Evolutionary conservation across 2,329 filamentous ascomycete species (phyloP).

Genomic region (Neofusicoccum ribis): DNA sequence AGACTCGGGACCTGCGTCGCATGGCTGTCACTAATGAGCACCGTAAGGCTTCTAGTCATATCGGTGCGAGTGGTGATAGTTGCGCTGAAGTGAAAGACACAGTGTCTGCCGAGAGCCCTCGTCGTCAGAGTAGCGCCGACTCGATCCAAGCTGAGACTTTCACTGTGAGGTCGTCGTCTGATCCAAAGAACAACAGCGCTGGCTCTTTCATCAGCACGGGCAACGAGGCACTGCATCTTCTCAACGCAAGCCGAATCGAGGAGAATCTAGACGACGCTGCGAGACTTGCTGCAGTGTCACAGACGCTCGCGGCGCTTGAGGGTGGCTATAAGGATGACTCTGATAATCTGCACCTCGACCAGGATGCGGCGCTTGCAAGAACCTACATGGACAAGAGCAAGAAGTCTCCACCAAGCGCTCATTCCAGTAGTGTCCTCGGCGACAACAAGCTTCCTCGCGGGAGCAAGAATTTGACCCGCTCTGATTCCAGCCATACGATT

Average conservation of each 20-base stretch:
- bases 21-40: slow-evolving; percentile 12
- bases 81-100: not conserved
- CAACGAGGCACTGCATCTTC: not conserved
- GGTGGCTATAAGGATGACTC: not conserved
- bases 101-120: not conserved
- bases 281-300: not conserved
- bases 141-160: slow-evolving; percentile 7
- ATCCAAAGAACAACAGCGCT: not conserved
- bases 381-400: not conserved
- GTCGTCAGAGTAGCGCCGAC: not conserved
- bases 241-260: not conserved
- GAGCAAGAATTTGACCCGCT: not conserved
- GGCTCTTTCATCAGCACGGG: not conserved
- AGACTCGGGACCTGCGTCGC: not conserved
- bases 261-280: not conserved
- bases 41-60: slow-evolving; percentile 7
- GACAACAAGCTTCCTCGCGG: not conserved
- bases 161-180: not conserved
- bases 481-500: not conserved
- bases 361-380: not conserved
- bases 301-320: not conserved
- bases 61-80: not conserved
- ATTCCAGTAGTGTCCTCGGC: not conserved
- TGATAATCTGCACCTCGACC: not conserved
- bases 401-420: not conserved